Evolutionary conservation across 2,329 filamentous ascomycete genomes (phyloP).

Genomic region (Macrophomina phaseolina): DNA sequence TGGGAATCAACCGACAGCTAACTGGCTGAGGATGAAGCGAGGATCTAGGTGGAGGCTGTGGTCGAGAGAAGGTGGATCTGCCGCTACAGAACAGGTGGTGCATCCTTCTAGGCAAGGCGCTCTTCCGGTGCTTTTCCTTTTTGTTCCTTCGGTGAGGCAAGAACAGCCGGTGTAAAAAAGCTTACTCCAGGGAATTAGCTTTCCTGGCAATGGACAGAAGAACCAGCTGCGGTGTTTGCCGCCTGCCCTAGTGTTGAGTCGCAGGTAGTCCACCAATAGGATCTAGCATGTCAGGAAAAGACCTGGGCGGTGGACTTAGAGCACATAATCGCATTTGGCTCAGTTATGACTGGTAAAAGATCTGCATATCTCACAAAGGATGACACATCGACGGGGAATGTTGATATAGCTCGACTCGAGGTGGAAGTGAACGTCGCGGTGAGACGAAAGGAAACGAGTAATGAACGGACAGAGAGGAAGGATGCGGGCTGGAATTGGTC

Average conservation of each 20-base stretch:
- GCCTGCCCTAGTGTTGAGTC: constrained; percentile 10
- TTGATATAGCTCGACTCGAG: not conserved
- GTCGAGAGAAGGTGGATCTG: not conserved
- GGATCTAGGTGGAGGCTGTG: not conserved
- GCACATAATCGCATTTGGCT: not conserved
- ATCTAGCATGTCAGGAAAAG: not conserved
- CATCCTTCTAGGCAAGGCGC: not conserved
- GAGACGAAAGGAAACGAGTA: not conserved
- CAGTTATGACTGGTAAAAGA: not conserved
- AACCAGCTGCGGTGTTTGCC: not conserved
- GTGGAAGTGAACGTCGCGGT: not conserved
- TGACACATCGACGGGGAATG: not conserved
- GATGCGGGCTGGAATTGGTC: too few relatives aligned
- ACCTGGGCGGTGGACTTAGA: not conserved
- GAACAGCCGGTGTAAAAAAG: not conserved
- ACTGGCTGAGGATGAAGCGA: not conserved
- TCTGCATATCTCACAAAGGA: not conserved
- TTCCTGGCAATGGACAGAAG: not conserved
- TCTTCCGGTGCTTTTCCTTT: not conserved
- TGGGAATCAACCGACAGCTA: not conserved
- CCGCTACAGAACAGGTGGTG: not conserved
- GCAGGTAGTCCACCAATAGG: not conserved
- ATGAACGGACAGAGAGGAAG: not conserved
- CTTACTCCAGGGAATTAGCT: not conserved
- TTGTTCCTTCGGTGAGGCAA: not conserved